Percentiles rank a stretch among this genome's conserved stretches.
These are phyloP conservation scores for Choanephora cucurbitarum DNA, from an alignment of 371 early-diverging fungal species.

Conservation along the genomic window DNA sequence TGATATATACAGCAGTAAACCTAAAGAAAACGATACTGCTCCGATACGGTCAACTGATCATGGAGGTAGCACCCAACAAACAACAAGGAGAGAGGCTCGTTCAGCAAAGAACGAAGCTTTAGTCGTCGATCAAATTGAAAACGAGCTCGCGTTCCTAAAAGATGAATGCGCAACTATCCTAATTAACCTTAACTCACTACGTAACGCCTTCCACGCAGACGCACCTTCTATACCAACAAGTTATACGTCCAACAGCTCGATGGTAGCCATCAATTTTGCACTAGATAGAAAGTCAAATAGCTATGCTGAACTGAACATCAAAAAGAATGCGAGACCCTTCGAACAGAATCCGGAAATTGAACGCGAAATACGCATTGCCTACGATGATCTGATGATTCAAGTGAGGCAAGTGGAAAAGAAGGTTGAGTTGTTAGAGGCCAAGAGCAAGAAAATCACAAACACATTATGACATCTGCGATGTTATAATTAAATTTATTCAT, in stretches of 20 bases:
- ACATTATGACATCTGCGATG: too few species aligned
- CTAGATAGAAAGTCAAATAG: not conserved
- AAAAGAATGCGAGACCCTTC: conserved; percentile 1
- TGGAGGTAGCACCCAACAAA: not conserved
- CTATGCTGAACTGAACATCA: not conserved
- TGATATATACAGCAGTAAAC: not conserved
- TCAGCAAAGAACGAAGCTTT: not conserved
- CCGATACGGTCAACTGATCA: not conserved
- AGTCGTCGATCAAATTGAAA: conserved; percentile 22
- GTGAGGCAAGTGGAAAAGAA: conserved; percentile 39
- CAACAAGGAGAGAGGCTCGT: conserved; percentile 3
- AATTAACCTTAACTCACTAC: conserved; percentile 25
- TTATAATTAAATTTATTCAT: too few species aligned
- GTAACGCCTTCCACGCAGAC: conserved; percentile 27
- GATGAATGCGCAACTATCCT: conserved; percentile 28
- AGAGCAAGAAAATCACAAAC: conserved; percentile 8
- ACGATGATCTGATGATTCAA: conserved; percentile 36
- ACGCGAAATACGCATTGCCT: conserved; percentile 34
- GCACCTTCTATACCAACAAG: not conserved
- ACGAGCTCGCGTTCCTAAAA: conserved; percentile 23
- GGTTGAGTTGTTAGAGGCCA: conserved; percentile 27
- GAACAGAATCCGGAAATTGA: conserved; percentile 25
- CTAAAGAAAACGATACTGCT: not conserved
- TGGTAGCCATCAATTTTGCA: conserved; percentile 3
- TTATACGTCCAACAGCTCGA: not conserved